A percentile compares a stretch with the other conserved stretches of the same genome.
Conservation (phyloP, 2,329 filamentous ascomycete genomes). For the Fusarium azukiicola region DNA sequence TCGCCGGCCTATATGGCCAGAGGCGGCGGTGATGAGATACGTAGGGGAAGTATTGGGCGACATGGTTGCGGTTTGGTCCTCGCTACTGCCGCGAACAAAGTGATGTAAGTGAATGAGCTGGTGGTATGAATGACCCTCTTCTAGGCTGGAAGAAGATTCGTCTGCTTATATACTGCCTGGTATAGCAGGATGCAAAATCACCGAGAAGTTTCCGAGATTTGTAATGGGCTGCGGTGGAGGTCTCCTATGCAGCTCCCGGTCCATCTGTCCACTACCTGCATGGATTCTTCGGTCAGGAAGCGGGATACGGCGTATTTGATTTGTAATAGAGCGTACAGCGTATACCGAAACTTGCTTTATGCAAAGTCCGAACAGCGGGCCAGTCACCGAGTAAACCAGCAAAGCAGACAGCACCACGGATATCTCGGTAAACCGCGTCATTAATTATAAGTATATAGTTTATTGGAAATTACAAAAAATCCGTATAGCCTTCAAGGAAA, state of each 20-base stretch:
- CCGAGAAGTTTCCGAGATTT: constrained; percentile 14
- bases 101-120: background rate
- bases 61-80: constrained; percentile 15
- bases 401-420: background rate
- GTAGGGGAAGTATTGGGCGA: constrained; percentile 12
- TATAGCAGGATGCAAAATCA: background rate
- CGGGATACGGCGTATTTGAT: background rate
- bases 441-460: background rate
- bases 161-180: background rate
- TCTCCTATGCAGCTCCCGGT: background rate
- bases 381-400: background rate
- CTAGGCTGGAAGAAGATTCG: background rate
- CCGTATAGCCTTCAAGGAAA: no score
- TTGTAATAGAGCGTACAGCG: background rate
- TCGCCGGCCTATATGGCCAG: constrained; percentile 33
- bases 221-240: background rate
- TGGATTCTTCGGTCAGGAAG: background rate
- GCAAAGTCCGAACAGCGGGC: background rate
- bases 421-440: background rate
- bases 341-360: background rate
- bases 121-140: background rate
- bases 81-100: background rate
- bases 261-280: background rate
- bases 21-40: constrained; percentile 40
- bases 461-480: background rate